These are phyloP conservation scores for Raffaelea arxii DNA, from an alignment of 2,329 filamentous ascomycete genomes.

Conservation along the genomic window DNA sequence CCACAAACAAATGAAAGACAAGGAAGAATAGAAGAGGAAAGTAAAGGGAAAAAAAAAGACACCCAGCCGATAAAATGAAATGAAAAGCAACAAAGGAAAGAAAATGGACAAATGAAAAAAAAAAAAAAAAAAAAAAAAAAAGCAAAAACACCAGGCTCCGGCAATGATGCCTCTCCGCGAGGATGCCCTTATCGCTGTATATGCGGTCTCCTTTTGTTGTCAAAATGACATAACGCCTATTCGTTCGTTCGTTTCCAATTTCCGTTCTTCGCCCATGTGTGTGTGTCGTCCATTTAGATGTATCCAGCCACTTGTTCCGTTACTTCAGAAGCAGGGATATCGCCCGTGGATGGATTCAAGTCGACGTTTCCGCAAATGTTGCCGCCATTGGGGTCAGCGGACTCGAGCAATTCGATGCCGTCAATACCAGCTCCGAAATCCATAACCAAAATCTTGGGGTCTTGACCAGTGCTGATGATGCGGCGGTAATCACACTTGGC, in stretches of 20 bases:
- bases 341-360: no score
- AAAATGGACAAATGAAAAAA: neutral
- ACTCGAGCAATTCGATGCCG: conserved; percentile 49
- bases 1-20: neutral
- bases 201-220: no score
- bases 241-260: no score
- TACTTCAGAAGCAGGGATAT: no score
- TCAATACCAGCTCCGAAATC: conserved; percentile 67
- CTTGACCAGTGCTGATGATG: conserved; percentile 90
- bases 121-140: neutral
- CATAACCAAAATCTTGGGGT: conserved; percentile 84
- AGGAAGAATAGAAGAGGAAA: neutral
- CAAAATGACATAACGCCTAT: no score
- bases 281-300: no score
- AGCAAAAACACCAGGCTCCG: no score
- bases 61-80: neutral
- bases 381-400: neutral
- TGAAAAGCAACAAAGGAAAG: neutral
- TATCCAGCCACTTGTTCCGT: neutral
- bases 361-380: neutral
- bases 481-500: conserved; percentile 93
- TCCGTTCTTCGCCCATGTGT: no score
- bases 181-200: neutral
- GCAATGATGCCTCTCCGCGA: no score
- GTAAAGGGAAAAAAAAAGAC: neutral